phyloP scores from a whole-genome alignment of 1,139 yeast species.

The Hyphopichia khmerensis region DNA sequence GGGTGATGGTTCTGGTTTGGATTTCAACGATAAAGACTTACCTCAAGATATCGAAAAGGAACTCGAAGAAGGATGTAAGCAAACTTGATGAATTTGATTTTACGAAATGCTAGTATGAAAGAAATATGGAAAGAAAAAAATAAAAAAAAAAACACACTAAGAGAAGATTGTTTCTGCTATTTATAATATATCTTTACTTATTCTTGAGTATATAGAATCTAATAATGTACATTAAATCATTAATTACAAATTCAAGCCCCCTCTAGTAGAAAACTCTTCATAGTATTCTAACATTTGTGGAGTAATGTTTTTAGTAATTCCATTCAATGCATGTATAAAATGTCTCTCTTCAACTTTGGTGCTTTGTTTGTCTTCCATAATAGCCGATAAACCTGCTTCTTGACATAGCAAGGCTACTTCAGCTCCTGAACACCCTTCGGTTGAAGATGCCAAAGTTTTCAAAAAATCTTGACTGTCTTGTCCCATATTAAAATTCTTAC shows the following conservation, averaged over 20 bases:
- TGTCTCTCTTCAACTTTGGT: constrained; percentile 57
- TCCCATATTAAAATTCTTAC: constrained; percentile 53
- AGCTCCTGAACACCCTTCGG: constrained; percentile 96
- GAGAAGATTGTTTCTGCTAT: not conserved
- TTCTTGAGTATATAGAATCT: not conserved
- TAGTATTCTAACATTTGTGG: constrained; percentile 80
- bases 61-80: constrained; percentile 36
- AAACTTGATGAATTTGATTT: constrained; percentile 10
- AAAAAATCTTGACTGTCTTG: constrained; percentile 37
- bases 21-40: constrained; percentile 42
- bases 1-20: constrained; percentile 24
- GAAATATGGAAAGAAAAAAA: not conserved
- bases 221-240: not conserved
- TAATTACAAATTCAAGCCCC: constrained; percentile 23
- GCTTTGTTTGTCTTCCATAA: constrained; percentile 70
- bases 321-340: constrained; percentile 67
- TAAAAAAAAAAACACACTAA: not conserved
- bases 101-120: not conserved
- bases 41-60: constrained; percentile 52
- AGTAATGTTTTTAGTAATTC: constrained; percentile 76
- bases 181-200: not conserved
- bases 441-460: constrained; percentile 50
- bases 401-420: constrained; percentile 90
- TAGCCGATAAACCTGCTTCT: constrained; percentile 91
- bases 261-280: constrained; percentile 55